Evolutionary conservation across 371 early-diverging fungal genomes (phyloP), one percentile per base, ranked within the genome.

Genomic region (Paraphysoderma sedebokerense): DNA sequence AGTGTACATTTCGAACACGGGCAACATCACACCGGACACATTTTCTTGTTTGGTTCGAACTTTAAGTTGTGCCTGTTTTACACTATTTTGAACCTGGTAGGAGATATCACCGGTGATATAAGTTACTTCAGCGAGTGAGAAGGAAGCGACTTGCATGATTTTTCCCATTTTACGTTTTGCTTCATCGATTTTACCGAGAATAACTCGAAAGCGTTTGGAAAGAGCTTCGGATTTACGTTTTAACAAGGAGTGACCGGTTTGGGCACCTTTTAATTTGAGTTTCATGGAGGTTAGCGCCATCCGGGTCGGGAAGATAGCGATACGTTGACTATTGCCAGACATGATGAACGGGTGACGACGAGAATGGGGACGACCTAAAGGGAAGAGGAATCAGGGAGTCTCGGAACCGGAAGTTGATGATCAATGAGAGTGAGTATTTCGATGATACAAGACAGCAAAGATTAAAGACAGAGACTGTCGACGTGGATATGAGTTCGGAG

Each of bases 191-290:
- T 93, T 87, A 53, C 80, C 77, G 27, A 95, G 79, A 52, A 99
- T 92, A 20, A 80, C 81, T 49, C 96, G 70, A 69, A 98, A 97
- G 42, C 95, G 82, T 41, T 86, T 80, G 9, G 97, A 88, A 41
- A 99, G 68, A 0, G 99, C 99, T 67, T 99, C 99, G 50, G 90
- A 83, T 63, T 97, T 97, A 49, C 96, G 75, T 67, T 95, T 97
- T 46, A 97, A 69, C 45, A 99, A 81, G 17, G 85, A 86, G 64
- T 98, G 95, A 24, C 99, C 99, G 7, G 90, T 98, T 59, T 96
- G 88, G 17, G 98, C 99, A 13, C 96, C 97, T 69, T 97, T 97
- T 31, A 97, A 72, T 53, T 90, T 83, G 27, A 74, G 68, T 74
- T 98, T 96, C 79, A 97, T 91, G 56, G 75, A 76, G 38, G 87